Percentiles rank a stretch among this genome's conserved stretches.
phyloP scores from a whole-genome alignment of 2,329 filamentous ascomycete species.

The Rosellinia necatrix region DNA sequence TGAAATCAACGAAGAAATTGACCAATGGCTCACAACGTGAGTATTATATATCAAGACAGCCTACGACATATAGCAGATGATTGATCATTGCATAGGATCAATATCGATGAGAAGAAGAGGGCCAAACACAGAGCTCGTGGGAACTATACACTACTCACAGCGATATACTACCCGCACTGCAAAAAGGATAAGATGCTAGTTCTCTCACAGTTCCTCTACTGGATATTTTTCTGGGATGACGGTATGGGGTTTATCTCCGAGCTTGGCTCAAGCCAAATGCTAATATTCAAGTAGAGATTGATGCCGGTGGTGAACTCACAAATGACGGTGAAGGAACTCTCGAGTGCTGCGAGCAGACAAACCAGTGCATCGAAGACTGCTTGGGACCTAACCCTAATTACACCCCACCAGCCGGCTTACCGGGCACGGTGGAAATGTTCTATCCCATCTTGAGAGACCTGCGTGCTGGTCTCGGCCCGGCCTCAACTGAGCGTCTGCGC shows the following conservation, averaged over 20 bases:
- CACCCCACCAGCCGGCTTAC: slow-evolving; percentile 26
- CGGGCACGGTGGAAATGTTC: slow-evolving; percentile 36
- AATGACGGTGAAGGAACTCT: slow-evolving; percentile 35
- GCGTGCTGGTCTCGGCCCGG: slow-evolving; percentile 31
- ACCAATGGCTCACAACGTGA: slow-evolving; percentile 38
- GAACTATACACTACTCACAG: slow-evolving; percentile 36
- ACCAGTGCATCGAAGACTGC: slow-evolving; percentile 36
- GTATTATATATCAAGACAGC: not conserved
- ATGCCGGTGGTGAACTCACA: slow-evolving; percentile 38
- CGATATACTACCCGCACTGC: slow-evolving; percentile 38
- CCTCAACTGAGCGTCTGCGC: slow-evolving; percentile 32
- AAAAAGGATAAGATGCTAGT: slow-evolving; percentile 37
- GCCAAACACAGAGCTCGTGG: slow-evolving; percentile 36
- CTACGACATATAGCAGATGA: not conserved
- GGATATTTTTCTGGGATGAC: slow-evolving; percentile 41
- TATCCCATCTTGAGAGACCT: slow-evolving; percentile 37
- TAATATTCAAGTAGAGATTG: slow-evolving; percentile 33
- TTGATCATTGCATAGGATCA: slow-evolving; percentile 30
- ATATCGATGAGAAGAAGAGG: slow-evolving; percentile 36
- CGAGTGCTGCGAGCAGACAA: slow-evolving; percentile 32
- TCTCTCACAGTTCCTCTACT: slow-evolving; percentile 38
- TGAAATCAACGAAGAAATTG: slow-evolving; percentile 35
- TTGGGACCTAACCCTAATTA: slow-evolving; percentile 34
- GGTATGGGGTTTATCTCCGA: slow-evolving; percentile 23
- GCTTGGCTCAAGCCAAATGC: not conserved